Evolutionary conservation across 495 filamentous ascomycete species (phyloP), one percentile per base, ranked within the genome.

Genomic region (Penicillium psychrofluorescens): DNA sequence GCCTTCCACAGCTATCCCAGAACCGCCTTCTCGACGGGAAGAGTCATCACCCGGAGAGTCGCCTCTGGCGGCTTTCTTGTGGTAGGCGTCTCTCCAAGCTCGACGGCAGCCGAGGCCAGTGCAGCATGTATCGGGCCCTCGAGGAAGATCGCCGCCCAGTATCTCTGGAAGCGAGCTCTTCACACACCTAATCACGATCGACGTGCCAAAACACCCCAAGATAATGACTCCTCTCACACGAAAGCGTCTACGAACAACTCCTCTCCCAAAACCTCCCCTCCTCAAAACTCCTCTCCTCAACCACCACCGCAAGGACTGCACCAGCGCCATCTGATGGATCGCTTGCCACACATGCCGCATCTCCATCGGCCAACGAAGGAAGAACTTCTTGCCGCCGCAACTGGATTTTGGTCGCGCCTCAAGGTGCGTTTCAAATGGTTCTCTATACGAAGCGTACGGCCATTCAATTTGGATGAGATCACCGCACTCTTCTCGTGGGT

Each of bases 371-470:
- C 92, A 9, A 91, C 84, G 28, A 95, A 95, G 54, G 90, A 95
- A 60, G 91, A 98, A 64, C 77, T 98, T 40, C 69, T 98, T 32
- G 86, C 83, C 29, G 91, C 94, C 35, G 91, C 92, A 15, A 95
- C 81, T 11, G 88, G 90, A 2, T 95, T 96, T 60, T 88, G 89
- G 79, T 85, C 91, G 11, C 78, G 92, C n/a, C 56, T 95, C 9
- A 88, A 85, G 53, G 85, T 97, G 29, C 81, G 88, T 13, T 95
- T 96, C 66, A 98, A 98, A 58, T 98, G 94, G 92, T 83, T 94
- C 49, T 90, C 92, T 12, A 97, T 98, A 54, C 74, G 90, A 53
- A 94, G 89, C 62, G 85, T 85, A 58, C 80, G 92, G n/a, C 92
- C 92, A 2, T 98, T 91, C 74, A 98, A 91, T 64, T 75, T 82